A percentile compares a stretch with the other conserved stretches of the same genome.
Evolutionary conservation across 2,329 filamentous ascomycete species (phyloP).

Genomic region (Trichoderma sp.): DNA sequence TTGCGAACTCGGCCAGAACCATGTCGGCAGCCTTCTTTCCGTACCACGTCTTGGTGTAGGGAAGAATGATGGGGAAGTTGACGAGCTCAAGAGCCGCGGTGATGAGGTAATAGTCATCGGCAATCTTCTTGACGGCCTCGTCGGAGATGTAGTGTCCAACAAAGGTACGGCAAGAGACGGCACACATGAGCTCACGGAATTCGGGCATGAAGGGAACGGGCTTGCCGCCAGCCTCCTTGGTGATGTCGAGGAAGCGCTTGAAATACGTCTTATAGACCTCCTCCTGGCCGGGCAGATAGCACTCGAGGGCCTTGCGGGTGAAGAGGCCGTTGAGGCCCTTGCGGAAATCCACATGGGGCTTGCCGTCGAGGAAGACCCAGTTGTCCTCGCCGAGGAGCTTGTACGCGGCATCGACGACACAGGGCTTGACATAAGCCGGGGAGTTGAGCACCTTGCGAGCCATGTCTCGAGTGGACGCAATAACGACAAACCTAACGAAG

Average conservation of each 20-base stretch:
- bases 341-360: constrained; percentile 91
- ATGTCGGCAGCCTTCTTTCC: constrained; percentile 94
- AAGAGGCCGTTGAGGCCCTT: constrained; percentile 95
- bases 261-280: constrained; percentile 89
- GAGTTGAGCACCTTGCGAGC: constrained; percentile 97
- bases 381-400: constrained; percentile 90
- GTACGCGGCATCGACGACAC: constrained; percentile 88
- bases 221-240: constrained; percentile 66
- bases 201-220: constrained; percentile 84
- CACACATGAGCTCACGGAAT: constrained; percentile 93
- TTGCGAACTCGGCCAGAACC: constrained; percentile 83
- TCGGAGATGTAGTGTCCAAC: constrained; percentile 93
- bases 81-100: constrained; percentile 94
- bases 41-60: constrained; percentile 94
- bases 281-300: constrained; percentile 88
- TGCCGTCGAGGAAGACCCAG: constrained; percentile 97
- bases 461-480: constrained; percentile 92
- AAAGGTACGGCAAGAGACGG: constrained; percentile 93
- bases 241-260: constrained; percentile 70
- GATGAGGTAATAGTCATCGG: constrained; percentile 95
- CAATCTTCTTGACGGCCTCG: constrained; percentile 86
- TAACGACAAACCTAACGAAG: constrained; percentile 79
- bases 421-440: constrained; percentile 86
- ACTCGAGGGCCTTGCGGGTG: constrained; percentile 81
- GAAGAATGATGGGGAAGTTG: constrained; percentile 96